These are phyloP conservation scores for Trichoderma lentiforme DNA, from an alignment of 2,329 filamentous ascomycete species.

Conservation along the genomic window DNA sequence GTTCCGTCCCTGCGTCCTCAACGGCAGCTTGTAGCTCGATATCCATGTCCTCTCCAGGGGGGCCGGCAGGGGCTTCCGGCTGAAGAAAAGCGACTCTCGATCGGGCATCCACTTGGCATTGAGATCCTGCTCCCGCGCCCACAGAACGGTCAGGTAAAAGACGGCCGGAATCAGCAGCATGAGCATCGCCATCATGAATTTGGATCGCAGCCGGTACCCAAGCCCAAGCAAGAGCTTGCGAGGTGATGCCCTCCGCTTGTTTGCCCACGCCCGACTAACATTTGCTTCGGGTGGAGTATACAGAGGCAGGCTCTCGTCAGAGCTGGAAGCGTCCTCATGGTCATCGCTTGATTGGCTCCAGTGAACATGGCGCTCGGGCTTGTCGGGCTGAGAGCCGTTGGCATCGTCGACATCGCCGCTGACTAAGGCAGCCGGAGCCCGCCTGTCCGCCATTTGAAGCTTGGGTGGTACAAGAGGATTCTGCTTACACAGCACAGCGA, in stretches of 20 bases:
- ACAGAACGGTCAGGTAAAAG: slow-evolving; percentile 40
- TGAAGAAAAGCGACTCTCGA: slow-evolving; percentile 43
- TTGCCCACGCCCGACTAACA: slow-evolving; percentile 5
- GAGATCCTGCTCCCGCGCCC: slow-evolving; percentile 44
- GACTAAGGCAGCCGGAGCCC: neutral
- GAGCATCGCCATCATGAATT: slow-evolving; percentile 37
- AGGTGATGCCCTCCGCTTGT: neutral
- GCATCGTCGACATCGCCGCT: neutral
- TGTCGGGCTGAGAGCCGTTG: neutral
- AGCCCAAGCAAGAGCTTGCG: slow-evolving; percentile 11
- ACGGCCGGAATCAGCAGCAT: slow-evolving; percentile 27
- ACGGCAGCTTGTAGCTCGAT: slow-evolving; percentile 50
- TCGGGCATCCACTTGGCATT: slow-evolving; percentile 50
- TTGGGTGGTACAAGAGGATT: too few species aligned
- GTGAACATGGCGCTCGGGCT: slow-evolving; percentile 9
- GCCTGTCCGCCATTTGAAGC: neutral
- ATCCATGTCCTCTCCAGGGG: slow-evolving; percentile 44
- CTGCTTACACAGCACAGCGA: neutral
- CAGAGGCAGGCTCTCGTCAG: slow-evolving; percentile 11
- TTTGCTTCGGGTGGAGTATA: slow-evolving; percentile 1
- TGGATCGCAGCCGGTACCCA: neutral
- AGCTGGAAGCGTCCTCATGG: neutral
- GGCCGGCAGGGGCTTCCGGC: slow-evolving; percentile 45
- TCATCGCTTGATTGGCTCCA: slow-evolving; percentile 10
- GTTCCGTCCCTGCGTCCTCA: slow-evolving; percentile 57